phyloP scores from a whole-genome alignment of 257 asterid genomes.

The Vinca minor region DNA sequence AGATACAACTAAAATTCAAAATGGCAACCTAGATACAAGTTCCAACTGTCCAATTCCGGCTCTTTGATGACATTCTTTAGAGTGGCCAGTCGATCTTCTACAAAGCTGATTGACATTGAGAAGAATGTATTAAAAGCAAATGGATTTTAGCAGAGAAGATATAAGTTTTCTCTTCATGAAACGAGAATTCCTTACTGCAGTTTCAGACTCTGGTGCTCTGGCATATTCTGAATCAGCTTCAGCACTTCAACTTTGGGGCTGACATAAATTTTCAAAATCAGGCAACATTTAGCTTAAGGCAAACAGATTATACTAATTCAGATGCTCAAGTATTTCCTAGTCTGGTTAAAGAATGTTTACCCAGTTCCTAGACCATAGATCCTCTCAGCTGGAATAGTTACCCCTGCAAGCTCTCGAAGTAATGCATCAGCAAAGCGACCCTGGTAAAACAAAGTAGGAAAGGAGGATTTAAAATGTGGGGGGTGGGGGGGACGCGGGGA shows the following conservation, averaged over 20 bases:
- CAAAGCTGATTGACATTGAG: constrained; percentile 51
- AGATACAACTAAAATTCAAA: not conserved
- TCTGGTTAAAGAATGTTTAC: constrained; percentile 30
- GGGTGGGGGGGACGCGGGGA: too few species aligned
- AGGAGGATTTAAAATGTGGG: not conserved
- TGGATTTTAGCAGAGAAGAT: not conserved
- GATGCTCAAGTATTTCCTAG: not conserved
- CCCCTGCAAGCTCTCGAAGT: constrained; percentile 78
- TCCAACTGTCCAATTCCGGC: constrained; percentile 71
- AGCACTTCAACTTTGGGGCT: constrained; percentile 88
- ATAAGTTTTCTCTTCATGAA: not conserved
- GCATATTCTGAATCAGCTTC: constrained; percentile 86
- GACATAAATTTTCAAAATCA: constrained; percentile 18
- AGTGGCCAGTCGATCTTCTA: constrained; percentile 83
- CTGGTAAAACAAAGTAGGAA: constrained; percentile 28
- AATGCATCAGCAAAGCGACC: constrained; percentile 82
- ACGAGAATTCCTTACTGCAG: constrained; percentile 55
- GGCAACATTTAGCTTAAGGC: not conserved
- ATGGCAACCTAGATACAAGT: constrained; percentile 68
- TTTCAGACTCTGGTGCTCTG: constrained; percentile 73
- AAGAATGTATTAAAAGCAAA: constrained; percentile 7
- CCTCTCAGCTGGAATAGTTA: constrained; percentile 64
- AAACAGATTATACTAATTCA: constrained; percentile 1
- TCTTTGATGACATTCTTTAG: constrained; percentile 84
- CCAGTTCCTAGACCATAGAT: constrained; percentile 89